phyloP scores from a whole-genome alignment of 768 basidiomycete genomes.

The Chlorophyllum brunneum region DNA sequence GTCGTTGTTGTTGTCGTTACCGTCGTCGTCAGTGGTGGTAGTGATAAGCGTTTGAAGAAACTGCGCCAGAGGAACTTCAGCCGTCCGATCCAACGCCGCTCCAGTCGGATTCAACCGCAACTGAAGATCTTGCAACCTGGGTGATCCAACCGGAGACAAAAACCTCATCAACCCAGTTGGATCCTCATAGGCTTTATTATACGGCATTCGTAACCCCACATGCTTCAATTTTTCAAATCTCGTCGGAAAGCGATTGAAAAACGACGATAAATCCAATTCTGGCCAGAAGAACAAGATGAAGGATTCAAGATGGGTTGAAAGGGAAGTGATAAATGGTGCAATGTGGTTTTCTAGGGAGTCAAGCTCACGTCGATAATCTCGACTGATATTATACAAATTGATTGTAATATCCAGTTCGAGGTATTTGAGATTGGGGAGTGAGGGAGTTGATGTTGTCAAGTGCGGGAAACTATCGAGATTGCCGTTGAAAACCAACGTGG shows the following conservation, averaged over 20 bases:
- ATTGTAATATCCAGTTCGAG: conserved; percentile 38
- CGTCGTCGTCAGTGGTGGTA: conserved; percentile 20
- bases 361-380: conserved; percentile 17
- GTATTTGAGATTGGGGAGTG: conserved; percentile 26
- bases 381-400: conserved; percentile 19
- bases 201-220: conserved; percentile 35
- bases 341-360: conserved; percentile 27
- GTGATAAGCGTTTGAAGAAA: conserved; percentile 30
- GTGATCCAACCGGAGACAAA: conserved; percentile 23
- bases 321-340: conserved; percentile 36
- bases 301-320: conserved; percentile 29
- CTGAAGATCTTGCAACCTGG: conserved; percentile 29
- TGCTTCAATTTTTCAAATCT: conserved; percentile 29
- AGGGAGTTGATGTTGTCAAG: conserved; percentile 29
- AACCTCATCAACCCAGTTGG: conserved; percentile 32
- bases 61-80: conserved; percentile 28
- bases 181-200: conserved; percentile 34
- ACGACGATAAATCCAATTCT: conserved; percentile 34
- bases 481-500: conserved; percentile 32
- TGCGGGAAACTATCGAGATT: conserved; percentile 31
- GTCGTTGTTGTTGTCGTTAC: no score
- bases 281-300: conserved; percentile 39
- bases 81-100: conserved; percentile 21
- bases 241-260: conserved; percentile 29
- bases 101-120: conserved; percentile 37